A percentile compares a stretch with the other conserved stretches of the same genome.
Conservation (phyloP, 176 grass and related monocot species). For the Microstegium vimineum region DNA sequence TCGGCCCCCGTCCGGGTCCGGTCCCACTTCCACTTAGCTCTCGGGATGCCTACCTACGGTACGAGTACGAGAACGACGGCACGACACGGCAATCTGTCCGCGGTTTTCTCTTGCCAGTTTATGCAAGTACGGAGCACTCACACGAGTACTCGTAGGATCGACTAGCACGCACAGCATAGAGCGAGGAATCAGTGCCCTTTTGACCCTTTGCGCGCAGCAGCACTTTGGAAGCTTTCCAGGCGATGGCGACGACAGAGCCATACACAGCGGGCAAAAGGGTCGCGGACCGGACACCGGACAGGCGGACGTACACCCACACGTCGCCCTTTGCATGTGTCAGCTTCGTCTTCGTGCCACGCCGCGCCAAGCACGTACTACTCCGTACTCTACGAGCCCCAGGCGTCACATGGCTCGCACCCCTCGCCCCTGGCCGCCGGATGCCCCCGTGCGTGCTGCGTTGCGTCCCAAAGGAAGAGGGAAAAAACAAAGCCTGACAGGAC, state of each 20-base stretch:
- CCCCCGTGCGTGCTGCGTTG: not conserved
- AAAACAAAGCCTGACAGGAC: constrained; percentile 9
- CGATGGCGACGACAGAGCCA: not conserved
- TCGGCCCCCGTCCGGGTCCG: no score
- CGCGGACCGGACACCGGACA: not conserved
- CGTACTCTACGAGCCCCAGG: not conserved
- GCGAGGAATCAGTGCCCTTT: constrained; percentile 4
- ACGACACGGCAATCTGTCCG: not conserved
- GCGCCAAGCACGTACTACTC: not conserved
- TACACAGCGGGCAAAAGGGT: not conserved
- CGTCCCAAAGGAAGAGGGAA: not conserved
- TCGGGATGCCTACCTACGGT: not conserved
- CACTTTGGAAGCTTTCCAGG: constrained; percentile 17
- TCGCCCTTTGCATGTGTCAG: not conserved
- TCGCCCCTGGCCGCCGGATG: not conserved
- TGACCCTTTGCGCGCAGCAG: constrained; percentile 3
- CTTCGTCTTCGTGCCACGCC: not conserved
- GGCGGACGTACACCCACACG: not conserved
- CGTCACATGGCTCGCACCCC: constrained; percentile 32
- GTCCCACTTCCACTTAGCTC: not conserved
- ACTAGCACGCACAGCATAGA: not conserved
- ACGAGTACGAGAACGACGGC: no score
- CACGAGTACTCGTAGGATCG: no score
- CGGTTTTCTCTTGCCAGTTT: not conserved
- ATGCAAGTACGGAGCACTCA: no score